Evolutionary conservation across 2,329 filamentous ascomycete genomes (phyloP), one percentile per base, ranked within the genome.

Genomic region (Conoideocrella luteorostrata): DNA sequence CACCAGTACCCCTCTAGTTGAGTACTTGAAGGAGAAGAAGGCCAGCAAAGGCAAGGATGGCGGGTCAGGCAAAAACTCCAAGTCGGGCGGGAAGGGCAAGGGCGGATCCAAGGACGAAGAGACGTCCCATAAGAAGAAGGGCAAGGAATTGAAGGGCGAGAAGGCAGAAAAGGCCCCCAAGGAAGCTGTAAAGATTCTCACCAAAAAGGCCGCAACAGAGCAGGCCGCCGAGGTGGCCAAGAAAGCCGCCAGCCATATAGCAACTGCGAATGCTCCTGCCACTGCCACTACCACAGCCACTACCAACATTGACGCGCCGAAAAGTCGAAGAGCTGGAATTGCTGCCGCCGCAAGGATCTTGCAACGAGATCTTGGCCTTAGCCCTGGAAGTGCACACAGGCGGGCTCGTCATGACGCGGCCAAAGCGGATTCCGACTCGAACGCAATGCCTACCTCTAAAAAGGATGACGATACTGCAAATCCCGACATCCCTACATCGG

Each of bases 21-120:
- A 96, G 58, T 94, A 83, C 52, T 74, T 96, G 28, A 86, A 86
- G 52, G 90, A 96, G 62, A 95, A 94, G 68, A 96, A 95, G 67
- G 88, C 88, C 12, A 88, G 80, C 50, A 82, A 78, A 58, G 68
- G 62, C 17, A 82, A 81, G 53, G 79, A 84, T 45, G 67, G 68
- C 26, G 46, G 54, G 4, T 54, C 59, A n/a, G 53, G 52, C 5
- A 66, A 63, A 47, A 56, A 52, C 17, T 72, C 77, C 32, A 84
- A 84, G 56, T 66, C 71, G 41, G 59, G 58, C n/a, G 57, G 54
- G n/a, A 78, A 78, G 58, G 64, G 66, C 40, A 78, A 75, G 52
- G 60, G 57, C 2, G 40, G 56, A 4, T 52, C 57, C 5, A 67
- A 65, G 48, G 64, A 67, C 10, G 76, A 78, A 23, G 75, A 80